Evolutionary conservation across 108 stramenopile species (phyloP).

Genomic region (Cyclostephanos invisitatus): DNA sequence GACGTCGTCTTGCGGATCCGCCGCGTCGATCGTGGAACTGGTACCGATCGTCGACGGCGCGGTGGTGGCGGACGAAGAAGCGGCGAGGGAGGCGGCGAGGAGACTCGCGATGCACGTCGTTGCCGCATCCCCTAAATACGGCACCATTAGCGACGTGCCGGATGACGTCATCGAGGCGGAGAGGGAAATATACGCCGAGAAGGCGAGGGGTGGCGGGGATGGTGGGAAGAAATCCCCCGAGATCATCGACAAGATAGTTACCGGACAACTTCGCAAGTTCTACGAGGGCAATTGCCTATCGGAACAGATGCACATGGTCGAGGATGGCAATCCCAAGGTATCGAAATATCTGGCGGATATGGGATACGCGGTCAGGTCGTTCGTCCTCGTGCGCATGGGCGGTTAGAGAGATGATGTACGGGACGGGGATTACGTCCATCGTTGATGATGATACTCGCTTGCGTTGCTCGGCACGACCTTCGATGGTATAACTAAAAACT

Average conservation of each 20-base stretch:
- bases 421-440: too few species aligned
- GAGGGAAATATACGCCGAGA: constrained; percentile 59
- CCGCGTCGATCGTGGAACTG: constrained; percentile 68
- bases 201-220: constrained; percentile 53
- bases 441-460: too few species aligned
- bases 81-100: constrained; percentile 63
- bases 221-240: constrained; percentile 67
- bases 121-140: constrained; percentile 82
- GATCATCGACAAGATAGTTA: constrained; percentile 79
- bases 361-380: constrained; percentile 35
- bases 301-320: constrained; percentile 80
- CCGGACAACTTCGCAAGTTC: constrained; percentile 75
- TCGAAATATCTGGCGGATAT: constrained; percentile 25
- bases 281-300: constrained; percentile 69
- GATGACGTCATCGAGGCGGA: constrained; percentile 68
- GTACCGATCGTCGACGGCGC: constrained; percentile 17
- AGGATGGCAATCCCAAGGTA: constrained; percentile 75
- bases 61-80: constrained; percentile 12
- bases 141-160: constrained; percentile 64
- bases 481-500: too few species aligned
- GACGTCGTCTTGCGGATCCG: constrained; percentile 54
- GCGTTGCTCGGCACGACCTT: too few species aligned
- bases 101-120: constrained; percentile 96
- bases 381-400: constrained; percentile 20
- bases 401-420: too few species aligned